phyloP scores from a whole-genome alignment of 306 rosid genomes.

The Crotalaria pallida region DNA sequence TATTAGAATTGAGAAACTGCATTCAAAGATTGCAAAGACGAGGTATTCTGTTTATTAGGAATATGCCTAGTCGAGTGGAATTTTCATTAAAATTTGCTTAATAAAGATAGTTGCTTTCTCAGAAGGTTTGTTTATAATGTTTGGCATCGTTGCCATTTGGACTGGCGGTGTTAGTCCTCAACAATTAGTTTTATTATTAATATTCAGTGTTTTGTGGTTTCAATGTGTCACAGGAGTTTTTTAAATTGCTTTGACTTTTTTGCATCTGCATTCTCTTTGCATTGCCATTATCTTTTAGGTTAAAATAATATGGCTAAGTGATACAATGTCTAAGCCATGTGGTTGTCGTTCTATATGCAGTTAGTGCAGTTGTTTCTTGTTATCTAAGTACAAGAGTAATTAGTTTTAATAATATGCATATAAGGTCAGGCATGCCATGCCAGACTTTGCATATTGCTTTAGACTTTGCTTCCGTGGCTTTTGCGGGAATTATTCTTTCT shows the following conservation, averaged over 20 bases:
- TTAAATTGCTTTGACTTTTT: background rate
- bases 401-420: background rate
- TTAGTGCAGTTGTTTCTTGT: background rate
- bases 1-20: conserved; percentile 26
- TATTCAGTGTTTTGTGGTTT: background rate
- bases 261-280: background rate
- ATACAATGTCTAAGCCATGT: background rate
- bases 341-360: background rate
- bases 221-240: background rate
- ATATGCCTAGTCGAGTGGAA: background rate
- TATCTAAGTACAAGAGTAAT: background rate
- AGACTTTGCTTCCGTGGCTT: background rate
- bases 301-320: background rate
- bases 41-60: conserved; percentile 21
- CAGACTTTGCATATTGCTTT: background rate
- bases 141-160: background rate
- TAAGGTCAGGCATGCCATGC: background rate
- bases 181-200: background rate
- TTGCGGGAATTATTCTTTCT: background rate
- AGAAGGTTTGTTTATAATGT: conserved; percentile 2
- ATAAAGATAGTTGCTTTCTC: conserved; percentile 3
- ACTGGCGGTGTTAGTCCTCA: background rate
- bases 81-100: background rate
- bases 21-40: conserved; percentile 4
- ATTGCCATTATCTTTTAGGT: background rate